Percentiles rank a stretch among this genome's conserved stretches.
Evolutionary conservation across 805 yeast species (phyloP).

Genomic region (Clavispora santaluciae): DNA sequence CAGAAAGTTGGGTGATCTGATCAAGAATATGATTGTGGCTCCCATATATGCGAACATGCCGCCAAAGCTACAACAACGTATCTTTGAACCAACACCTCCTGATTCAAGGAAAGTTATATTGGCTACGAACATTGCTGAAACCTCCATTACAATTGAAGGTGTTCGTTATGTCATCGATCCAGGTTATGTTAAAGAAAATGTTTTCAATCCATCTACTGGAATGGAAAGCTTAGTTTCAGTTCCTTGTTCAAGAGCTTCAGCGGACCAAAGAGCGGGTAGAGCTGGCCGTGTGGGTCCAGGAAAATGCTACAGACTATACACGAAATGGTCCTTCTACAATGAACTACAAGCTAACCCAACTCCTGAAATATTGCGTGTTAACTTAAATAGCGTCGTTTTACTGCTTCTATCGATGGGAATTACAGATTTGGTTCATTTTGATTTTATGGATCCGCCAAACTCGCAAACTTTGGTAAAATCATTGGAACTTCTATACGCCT

Average conservation of each 20-base stretch:
- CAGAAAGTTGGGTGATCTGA: slow-evolving; percentile 53
- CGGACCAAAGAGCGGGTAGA: slow-evolving; percentile 45
- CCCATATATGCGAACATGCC: slow-evolving; percentile 93
- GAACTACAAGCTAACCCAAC: slow-evolving; percentile 77
- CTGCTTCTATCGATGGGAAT: slow-evolving; percentile 80
- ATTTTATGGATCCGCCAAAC: slow-evolving; percentile 88
- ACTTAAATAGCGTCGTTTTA: slow-evolving; percentile 70
- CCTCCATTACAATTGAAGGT: slow-evolving; percentile 44
- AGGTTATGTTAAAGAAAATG: slow-evolving; percentile 43
- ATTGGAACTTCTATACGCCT: slow-evolving; percentile 72
- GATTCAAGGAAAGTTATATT: slow-evolving; percentile 79
- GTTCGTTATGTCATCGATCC: slow-evolving; percentile 40
- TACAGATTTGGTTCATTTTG: slow-evolving; percentile 74
- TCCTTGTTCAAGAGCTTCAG: slow-evolving; percentile 43
- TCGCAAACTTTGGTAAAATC: slow-evolving; percentile 68
- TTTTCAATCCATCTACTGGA: slow-evolving; percentile 37
- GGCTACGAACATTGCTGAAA: slow-evolving; percentile 84
- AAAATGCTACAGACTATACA: slow-evolving; percentile 67
- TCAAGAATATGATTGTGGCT: slow-evolving; percentile 62
- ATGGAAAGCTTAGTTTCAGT: slow-evolving; percentile 44
- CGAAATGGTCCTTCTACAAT: slow-evolving; percentile 73
- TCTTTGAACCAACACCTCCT: slow-evolving; percentile 84
- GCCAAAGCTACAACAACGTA: slow-evolving; percentile 70
- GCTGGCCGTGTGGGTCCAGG: slow-evolving; percentile 47
- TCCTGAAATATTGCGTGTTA: slow-evolving; percentile 89